Base-by-base conservation (phyloP, 768 basidiomycete genomes). In the Clitopilus passeckerianus region DNA sequence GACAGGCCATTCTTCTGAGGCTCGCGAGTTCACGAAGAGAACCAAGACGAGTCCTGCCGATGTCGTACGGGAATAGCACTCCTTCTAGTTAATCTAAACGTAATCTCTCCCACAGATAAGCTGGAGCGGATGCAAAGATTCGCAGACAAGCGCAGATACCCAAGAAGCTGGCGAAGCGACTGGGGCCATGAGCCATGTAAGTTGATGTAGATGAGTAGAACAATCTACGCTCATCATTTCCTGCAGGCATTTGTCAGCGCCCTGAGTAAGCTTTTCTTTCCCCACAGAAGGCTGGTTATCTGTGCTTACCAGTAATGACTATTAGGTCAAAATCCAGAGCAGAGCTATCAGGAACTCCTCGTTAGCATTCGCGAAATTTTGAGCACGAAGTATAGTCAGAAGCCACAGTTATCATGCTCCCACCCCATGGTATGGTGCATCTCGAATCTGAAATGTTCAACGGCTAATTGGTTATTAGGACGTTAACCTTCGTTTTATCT, bases 1-100 rank as follows among this genome's bases (percentile, higher is more conserved):
- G 14, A 84, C 89, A 15, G 91, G 89, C 15, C 76, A 72, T 43
- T 77, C 76, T 59, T 75, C 80, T 57, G 87, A 88, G 66, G 91
- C 90, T 0, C 81, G 83, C 5, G 75, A 86, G 61, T 74, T 79
- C 59, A 70, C 87, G 0, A 86, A 75, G 60, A 79, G 77, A 10
- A 88, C 88, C 5, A 87, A 83, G 72, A 86, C 91, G 1, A 89
- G 90, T 63, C 80, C 86, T 9, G 95, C 93, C 16, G 95, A 98
- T 70, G 91, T 88, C 12, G 37, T 2, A 30, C 15, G 54, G 27
- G 23, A n/a, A n/a, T n/a, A n/a, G n/a, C n/a, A n/a, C n/a, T n/a
- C n/a, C n/a, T n/a, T n/a, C n/a, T n/a, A n/a, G n/a, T n/a, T n/a
- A n/a, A n/a, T n/a, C n/a, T n/a, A n/a, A n/a, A n/a, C n/a, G n/a